Base-by-base conservation (phyloP, 768 basidiomycete genomes). In the Panaeolus papilionaceus region DNA sequence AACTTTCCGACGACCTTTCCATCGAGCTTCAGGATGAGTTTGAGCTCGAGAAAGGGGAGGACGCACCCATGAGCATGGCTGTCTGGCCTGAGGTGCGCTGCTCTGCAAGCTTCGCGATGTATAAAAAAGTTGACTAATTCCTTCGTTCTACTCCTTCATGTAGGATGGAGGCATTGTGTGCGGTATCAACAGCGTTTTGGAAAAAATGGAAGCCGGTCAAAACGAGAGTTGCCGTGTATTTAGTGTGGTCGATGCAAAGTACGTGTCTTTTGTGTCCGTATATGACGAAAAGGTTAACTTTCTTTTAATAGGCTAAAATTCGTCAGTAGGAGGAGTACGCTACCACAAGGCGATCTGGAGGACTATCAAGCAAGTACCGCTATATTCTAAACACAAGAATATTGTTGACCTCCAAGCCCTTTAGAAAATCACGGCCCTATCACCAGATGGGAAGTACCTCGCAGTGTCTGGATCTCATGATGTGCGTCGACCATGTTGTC, bases 1-100 rank as follows among this genome's bases (percentile, higher is more conserved):
- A 84, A 61, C 81, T 94, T 65, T 81, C 80, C 16, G 76, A 84
- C 16, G 81, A 86, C 47, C 83, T 86, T 67, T 78, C 81, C 18
- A 75, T 95, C 11, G 80, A 87, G 38, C 78, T 88, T 1, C 75
- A 90, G 28, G 78, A 86, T 71, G 95, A 98, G 76, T 82, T 89
- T 61, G 88, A 94, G 72, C 84, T 99, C 12, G 90, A 87, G 65
- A 85, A 78, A 38, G 92, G 89, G 40, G 96, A 96, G 75, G 98
- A 99, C 78, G 93, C 92, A 4, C 96, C 98, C n/a, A 98, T 96
- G 94, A 97, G 95, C 76, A 90, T 98, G 84, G 90, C 91, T 18
- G 85, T 88, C 12, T 79, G 92, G 75, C 77, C 82, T 9, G 77
- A 88, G 79, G 93, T 92, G 77, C 68, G 79, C 69, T 20, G 38